Conservation (phyloP, 768 basidiomycete species). For the Russula brevipes region DNA sequence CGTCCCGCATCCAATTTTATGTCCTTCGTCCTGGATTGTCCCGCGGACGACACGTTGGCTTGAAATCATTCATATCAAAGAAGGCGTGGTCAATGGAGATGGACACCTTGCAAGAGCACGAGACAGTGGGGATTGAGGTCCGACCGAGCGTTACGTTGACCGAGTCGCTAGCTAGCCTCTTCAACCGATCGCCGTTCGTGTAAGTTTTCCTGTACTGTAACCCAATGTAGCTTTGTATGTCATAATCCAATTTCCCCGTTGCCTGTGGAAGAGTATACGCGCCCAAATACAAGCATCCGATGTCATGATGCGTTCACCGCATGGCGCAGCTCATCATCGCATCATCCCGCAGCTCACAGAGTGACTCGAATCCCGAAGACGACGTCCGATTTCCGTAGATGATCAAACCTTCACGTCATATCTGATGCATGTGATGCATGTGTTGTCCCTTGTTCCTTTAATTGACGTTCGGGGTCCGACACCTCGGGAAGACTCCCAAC, state of each 20-base stretch:
- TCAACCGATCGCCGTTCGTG: conserved; percentile 5
- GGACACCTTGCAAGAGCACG: background rate
- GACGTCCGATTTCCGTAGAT: too few species aligned
- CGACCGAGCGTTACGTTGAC: conserved; percentile 10
- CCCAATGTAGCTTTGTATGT: too few species aligned
- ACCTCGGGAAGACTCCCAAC: too few species aligned
- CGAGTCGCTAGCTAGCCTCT: conserved; percentile 17
- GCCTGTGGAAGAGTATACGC: background rate
- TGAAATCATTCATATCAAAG: conserved; percentile 15
- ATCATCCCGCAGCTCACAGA: too few species aligned
- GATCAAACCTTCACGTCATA: too few species aligned
- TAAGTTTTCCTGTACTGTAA: conserved; percentile 3
- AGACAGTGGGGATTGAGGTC: conserved; percentile 10
- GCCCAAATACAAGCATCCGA: too few species aligned
- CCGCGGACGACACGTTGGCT: background rate
- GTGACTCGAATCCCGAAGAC: too few species aligned
- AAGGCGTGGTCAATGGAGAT: conserved; percentile 10
- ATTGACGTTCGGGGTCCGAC: too few species aligned
- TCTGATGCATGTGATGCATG: too few species aligned
- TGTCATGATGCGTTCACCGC: too few species aligned
- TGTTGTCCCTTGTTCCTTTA: too few species aligned
- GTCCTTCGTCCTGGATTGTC: conserved; percentile 11
- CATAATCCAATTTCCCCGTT: background rate
- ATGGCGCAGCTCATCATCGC: too few species aligned
- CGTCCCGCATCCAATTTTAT: conserved; percentile 22